Percentiles rank a stretch among this genome's conserved stretches.
Conservation (phyloP, 345 rosid species). For the Syzygium grande region DNA sequence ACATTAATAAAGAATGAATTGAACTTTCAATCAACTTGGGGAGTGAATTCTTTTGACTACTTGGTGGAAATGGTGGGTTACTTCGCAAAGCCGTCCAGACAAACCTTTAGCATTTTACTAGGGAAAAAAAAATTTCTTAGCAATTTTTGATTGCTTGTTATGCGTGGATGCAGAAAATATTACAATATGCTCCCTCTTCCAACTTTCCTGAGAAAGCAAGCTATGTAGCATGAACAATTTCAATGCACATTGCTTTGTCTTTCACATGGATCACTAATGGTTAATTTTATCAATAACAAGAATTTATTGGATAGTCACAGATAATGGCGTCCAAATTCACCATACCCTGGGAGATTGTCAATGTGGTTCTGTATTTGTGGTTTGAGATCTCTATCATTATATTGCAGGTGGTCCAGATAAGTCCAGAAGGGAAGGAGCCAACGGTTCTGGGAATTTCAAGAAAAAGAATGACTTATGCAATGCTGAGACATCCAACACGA, state of each 20-base stretch:
- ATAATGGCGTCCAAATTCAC: background rate
- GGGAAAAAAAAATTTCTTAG: background rate
- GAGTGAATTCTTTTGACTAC: background rate
- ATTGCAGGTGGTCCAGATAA: background rate
- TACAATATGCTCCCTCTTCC: background rate
- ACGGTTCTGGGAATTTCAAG: background rate
- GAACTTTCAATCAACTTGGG: background rate
- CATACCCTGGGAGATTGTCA: background rate
- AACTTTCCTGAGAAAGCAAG: background rate
- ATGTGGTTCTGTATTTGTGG: background rate
- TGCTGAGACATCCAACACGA: background rate
- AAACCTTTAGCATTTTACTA: background rate
- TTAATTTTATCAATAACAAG: background rate
- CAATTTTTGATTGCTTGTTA: background rate
- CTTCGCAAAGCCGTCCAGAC: background rate
- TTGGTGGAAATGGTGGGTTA: background rate
- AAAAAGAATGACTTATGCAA: background rate
- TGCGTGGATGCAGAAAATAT: background rate
- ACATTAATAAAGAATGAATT: background rate
- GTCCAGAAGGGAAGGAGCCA: background rate
- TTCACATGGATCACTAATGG: background rate
- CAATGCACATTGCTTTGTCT: background rate
- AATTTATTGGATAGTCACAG: background rate
- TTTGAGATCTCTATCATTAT: background rate
- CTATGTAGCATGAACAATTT: background rate